phyloP scores from a whole-genome alignment of 108 stramenopile genomes.

The Cyclotella kingstonii region DNA sequence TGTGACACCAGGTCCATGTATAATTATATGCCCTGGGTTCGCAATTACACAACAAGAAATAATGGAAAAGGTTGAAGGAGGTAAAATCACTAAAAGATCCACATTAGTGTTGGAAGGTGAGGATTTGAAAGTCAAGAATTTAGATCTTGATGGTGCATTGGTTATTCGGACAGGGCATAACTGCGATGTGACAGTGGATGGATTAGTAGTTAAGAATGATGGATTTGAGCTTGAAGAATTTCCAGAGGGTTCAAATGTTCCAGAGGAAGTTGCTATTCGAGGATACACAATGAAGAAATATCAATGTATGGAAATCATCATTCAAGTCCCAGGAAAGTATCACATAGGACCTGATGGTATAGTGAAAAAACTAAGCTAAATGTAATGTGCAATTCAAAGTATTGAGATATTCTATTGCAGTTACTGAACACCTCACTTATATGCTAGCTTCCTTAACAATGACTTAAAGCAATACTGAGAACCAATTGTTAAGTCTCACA shows the following conservation, averaged over 20 bases:
- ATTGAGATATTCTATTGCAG: no score
- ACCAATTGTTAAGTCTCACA: no score
- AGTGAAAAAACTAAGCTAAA: constrained; percentile 27
- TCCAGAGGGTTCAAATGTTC: constrained; percentile 56
- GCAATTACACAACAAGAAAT: constrained; percentile 79
- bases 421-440: no score
- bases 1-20: constrained; percentile 78
- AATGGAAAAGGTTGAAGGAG: constrained; percentile 66
- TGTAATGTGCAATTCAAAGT: no score
- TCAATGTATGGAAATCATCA: constrained; percentile 65
- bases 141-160: constrained; percentile 84
- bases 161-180: constrained; percentile 68
- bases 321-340: constrained; percentile 79
- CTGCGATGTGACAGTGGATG: constrained; percentile 73
- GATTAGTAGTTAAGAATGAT: constrained; percentile 69
- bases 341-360: constrained; percentile 65
- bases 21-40: constrained; percentile 77
- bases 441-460: no score
- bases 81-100: constrained; percentile 66
- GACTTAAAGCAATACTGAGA: no score
- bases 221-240: constrained; percentile 77
- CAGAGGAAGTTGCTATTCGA: constrained; percentile 78
- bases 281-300: constrained; percentile 86
- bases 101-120: constrained; percentile 78
- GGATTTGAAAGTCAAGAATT: constrained; percentile 66